Conservation (phyloP, 352 stramenopile species). For the Phytophthora fragariae region DNA sequence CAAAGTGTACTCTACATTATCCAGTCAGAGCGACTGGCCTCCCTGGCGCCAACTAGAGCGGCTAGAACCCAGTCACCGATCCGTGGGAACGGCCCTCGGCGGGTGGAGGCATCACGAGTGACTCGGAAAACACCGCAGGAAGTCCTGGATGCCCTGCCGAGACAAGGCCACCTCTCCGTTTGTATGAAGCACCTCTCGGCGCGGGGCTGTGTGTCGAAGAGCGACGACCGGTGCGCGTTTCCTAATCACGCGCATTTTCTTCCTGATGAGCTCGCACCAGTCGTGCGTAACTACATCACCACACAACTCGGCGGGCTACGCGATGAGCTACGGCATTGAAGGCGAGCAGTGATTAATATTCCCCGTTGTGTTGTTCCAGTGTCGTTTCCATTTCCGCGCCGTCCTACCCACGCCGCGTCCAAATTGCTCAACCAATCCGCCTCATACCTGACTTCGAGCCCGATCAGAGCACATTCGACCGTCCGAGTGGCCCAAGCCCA, state of each 20-base stretch:
- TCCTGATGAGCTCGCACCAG: not conserved
- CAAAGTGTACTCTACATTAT: not conserved
- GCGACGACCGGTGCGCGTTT: not conserved
- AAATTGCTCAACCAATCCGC: not conserved
- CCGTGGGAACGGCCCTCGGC: not conserved
- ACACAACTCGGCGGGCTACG: not conserved
- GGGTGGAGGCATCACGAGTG: not conserved
- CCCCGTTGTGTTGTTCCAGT: not conserved
- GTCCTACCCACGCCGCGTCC: not conserved
- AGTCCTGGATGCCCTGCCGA: too few relatives aligned
- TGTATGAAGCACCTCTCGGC: too few relatives aligned
- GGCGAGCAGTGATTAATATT: not conserved
- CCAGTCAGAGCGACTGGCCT: not conserved
- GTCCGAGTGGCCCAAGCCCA: not conserved
- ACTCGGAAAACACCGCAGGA: too few relatives aligned
- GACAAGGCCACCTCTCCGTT: too few relatives aligned
- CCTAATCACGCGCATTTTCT: not conserved
- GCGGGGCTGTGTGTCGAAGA: too few relatives aligned
- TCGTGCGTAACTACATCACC: not conserved
- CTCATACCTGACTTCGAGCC: too few relatives aligned
- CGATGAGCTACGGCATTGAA: not conserved
- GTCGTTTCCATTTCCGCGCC: not conserved
- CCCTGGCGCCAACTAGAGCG: not conserved
- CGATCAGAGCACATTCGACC: not conserved
- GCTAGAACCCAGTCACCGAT: not conserved